phyloP scores from a whole-genome alignment of 768 basidiomycete species.

The Serendipita vermifera region DNA sequence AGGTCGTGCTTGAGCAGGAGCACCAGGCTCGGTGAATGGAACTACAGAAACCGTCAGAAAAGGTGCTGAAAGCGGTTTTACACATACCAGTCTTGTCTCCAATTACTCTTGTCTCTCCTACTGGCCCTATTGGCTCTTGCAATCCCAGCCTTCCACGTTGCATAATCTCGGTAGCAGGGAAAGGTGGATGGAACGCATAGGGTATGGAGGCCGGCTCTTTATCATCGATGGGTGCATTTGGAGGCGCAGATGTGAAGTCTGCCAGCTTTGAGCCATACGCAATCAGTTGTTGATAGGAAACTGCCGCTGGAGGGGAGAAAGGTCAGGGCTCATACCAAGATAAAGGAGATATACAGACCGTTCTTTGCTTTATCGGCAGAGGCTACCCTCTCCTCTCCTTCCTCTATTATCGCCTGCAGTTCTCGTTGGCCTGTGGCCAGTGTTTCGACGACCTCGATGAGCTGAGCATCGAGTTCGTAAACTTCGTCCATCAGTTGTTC shows the following conservation, averaged over 20 bases:
- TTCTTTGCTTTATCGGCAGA: conserved; percentile 59
- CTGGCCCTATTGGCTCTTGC: conserved; percentile 61
- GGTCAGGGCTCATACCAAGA: conserved; percentile 1
- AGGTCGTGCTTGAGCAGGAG: conserved; percentile 40
- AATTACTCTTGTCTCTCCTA: conserved; percentile 72
- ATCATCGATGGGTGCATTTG: conserved; percentile 70
- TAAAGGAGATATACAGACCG: conserved; percentile 32
- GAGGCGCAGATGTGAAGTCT: conserved; percentile 78
- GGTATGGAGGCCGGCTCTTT: conserved; percentile 61
- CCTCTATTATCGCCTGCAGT: conserved; percentile 54
- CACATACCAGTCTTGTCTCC: conserved; percentile 46
- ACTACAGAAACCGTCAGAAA: background rate
- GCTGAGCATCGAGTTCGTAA: conserved; percentile 47
- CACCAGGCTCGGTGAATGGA: conserved; percentile 7
- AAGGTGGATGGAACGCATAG: conserved; percentile 73
- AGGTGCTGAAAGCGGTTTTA: too few species aligned
- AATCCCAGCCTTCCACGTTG: conserved; percentile 66
- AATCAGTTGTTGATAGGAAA: conserved; percentile 71
- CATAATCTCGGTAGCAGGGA: conserved; percentile 88
- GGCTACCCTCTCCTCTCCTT: conserved; percentile 59
- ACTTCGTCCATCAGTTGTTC: conserved; percentile 62
- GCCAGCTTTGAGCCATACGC: conserved; percentile 76
- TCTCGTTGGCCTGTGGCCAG: conserved; percentile 55
- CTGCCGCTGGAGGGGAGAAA: conserved; percentile 37
- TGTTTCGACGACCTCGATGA: conserved; percentile 54